phyloP scores from a whole-genome alignment of 768 basidiomycete species.

The Amylocystis lapponica region DNA sequence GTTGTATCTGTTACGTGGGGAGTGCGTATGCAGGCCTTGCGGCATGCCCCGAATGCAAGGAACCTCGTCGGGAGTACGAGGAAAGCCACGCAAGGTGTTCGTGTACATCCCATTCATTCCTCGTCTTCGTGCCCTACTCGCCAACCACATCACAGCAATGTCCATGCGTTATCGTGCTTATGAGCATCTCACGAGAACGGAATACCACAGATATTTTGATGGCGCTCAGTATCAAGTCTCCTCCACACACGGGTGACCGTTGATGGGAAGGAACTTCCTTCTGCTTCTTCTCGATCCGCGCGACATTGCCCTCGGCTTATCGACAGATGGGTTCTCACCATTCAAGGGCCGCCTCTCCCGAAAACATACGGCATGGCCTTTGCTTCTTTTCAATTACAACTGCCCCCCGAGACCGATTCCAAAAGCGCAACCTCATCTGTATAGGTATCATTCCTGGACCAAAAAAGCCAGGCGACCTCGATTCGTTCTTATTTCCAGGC shows the following conservation, averaged over 20 bases:
- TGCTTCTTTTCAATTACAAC: slow-evolving; percentile 38
- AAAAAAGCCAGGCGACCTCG: too few relatives aligned
- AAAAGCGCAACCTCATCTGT: slow-evolving; percentile 16
- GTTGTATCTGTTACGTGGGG: slow-evolving; percentile 35
- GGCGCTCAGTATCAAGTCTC: slow-evolving; percentile 25
- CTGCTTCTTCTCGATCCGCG: slow-evolving; percentile 31
- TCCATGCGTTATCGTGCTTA: slow-evolving; percentile 24
- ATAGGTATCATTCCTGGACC: slow-evolving; percentile 24
- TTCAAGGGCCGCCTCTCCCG: slow-evolving; percentile 22
- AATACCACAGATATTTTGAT: slow-evolving; percentile 33
- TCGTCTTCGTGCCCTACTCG: slow-evolving; percentile 24
- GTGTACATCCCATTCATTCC: slow-evolving; percentile 36
- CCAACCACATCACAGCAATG: slow-evolving; percentile 13
- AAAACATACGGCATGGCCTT: slow-evolving; percentile 30
- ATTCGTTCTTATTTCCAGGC: too few relatives aligned
- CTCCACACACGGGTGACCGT: slow-evolving; percentile 18
- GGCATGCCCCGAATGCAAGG: slow-evolving; percentile 32
- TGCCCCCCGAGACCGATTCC: slow-evolving; percentile 28
- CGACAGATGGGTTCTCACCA: slow-evolving; percentile 35
- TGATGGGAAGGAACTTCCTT: slow-evolving; percentile 16
- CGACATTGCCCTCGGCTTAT: slow-evolving; percentile 38
- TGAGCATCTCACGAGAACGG: slow-evolving; percentile 5
- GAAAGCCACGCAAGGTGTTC: slow-evolving; percentile 24
- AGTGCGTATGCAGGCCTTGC: slow-evolving; percentile 17
- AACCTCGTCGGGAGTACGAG: slow-evolving; percentile 17